Evolutionary conservation across 129 eudicot species (phyloP), one percentile per base, ranked within the genome.

Genomic region (Pseudognaphalium luteoalbum): DNA sequence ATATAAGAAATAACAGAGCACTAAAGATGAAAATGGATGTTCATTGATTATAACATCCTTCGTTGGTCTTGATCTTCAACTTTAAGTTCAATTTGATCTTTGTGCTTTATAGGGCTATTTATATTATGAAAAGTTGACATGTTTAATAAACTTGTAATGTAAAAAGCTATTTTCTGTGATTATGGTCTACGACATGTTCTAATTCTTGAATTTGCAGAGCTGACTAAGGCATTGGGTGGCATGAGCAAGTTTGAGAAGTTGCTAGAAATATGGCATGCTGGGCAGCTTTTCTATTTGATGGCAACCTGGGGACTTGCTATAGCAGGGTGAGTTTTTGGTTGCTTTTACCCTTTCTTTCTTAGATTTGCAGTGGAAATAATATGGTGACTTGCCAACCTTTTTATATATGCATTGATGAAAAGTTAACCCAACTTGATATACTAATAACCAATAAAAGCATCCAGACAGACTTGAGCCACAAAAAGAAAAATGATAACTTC

Each of bases 291-390:
- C 70, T 93, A 89, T 81, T 79, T 89, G 65, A 85, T 93, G 62
- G 90, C 96, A 17, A 90, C 91, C 35, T 93, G 98, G 98, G 98
- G 98, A 30, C 97, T 93, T 85, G 93, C 97, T 76, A 77, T 91
- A 9, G 83, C 92, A 70, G 96, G 98, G 97, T 91, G 42, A 87
- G 87, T 66, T 73, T 50, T 47, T 57, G 34, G 62, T 62, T 4
- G 51, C 10, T 50, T 32, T 70, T 54, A 50, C n/a, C 14, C 64
- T 28, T 28, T 47, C 32, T 32, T 39, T 16, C 21, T 42, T 71
- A 5, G 63, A 41, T 69, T 60, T 20, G n/a, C 61, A 78, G 4
- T 47, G 76, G 70, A 58, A 39, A 68, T 33, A 47, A 33, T 66
- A 51, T 72, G 72, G 50, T 51, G 50, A 44, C 16, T 68, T 77